Evolutionary conservation across 305 asterid genomes (phyloP).

Genomic region (Rubia occidens): DNA sequence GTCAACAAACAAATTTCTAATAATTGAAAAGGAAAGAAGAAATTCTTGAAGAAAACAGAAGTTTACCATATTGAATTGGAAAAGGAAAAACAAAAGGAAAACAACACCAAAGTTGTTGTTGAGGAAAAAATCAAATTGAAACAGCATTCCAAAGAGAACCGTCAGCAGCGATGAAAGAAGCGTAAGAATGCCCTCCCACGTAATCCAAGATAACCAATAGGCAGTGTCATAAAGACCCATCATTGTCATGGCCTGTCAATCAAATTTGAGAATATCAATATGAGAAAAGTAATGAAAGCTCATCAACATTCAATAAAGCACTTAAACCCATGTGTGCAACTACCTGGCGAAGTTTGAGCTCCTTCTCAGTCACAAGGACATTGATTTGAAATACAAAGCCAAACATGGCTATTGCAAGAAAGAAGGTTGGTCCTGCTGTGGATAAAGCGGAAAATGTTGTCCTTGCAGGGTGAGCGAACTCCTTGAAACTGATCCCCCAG

Average conservation of each 20-base stretch:
- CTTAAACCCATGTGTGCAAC: constrained; percentile 18
- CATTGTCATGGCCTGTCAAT: constrained; percentile 69
- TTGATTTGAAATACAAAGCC: constrained; percentile 75
- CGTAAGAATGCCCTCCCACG: constrained; percentile 68
- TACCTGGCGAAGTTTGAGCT: constrained; percentile 92
- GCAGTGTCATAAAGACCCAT: constrained; percentile 94
- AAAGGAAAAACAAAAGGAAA: constrained; percentile 65
- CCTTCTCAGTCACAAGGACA: constrained; percentile 63
- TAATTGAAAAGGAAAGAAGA: neutral
- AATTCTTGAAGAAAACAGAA: neutral
- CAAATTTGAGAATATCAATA: constrained; percentile 9
- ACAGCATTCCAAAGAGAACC: constrained; percentile 84
- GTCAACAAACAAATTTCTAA: neutral
- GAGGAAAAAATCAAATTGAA: constrained; percentile 75
- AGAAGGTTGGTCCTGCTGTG: constrained; percentile 61
- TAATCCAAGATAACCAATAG: constrained; percentile 79
- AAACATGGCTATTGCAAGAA: constrained; percentile 81
- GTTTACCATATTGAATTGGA: constrained; percentile 74
- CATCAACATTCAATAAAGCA: neutral
- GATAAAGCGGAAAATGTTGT: constrained; percentile 44
- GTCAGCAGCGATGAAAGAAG: constrained; percentile 55
- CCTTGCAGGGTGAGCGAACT: constrained; percentile 71
- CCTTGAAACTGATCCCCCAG: constrained; percentile 62
- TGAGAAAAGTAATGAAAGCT: neutral
- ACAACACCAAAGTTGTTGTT: constrained; percentile 56